Conservation (phyloP, 345 rosid genomes). For the Eucalyptus shirleyi region DNA sequence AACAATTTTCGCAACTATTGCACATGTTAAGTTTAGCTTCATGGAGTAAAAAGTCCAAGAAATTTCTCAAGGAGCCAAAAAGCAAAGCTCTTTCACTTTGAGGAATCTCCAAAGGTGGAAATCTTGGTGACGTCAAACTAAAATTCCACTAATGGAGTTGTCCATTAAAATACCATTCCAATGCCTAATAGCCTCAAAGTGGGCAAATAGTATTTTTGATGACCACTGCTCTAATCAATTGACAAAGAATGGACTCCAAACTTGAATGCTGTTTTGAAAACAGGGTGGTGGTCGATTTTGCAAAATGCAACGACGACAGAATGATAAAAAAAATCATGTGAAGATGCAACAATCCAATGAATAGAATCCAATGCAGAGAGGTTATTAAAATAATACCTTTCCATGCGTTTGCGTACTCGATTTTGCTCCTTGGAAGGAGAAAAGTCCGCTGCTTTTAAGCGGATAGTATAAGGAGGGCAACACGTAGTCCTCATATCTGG, state of each 20-base stretch:
- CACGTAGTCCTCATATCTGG: conserved; percentile 93
- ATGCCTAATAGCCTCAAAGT: neutral
- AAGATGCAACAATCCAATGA: neutral
- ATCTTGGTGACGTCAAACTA: neutral
- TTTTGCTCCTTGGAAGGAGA: conserved; percentile 75
- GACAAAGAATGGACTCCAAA: neutral
- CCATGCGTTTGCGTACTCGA: conserved; percentile 49
- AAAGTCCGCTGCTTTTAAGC: conserved; percentile 65
- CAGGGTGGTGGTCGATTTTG: neutral
- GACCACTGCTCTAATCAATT: neutral
- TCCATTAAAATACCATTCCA: neutral
- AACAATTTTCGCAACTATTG: neutral
- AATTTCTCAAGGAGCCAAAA: neutral
- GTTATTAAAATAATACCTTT: conserved; percentile 35
- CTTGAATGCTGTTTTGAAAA: neutral
- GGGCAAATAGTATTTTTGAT: neutral
- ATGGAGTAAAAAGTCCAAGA: neutral
- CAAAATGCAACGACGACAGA: neutral
- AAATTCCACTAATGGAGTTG: neutral
- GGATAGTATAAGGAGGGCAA: conserved; percentile 93
- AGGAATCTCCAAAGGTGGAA: neutral
- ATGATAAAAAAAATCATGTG: neutral
- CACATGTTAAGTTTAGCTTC: neutral
- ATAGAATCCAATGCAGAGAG: neutral
- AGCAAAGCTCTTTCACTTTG: neutral